These are phyloP conservation scores for Pyrenophora teres DNA, from an alignment of 2,329 filamentous ascomycete genomes.

Conservation along the genomic window DNA sequence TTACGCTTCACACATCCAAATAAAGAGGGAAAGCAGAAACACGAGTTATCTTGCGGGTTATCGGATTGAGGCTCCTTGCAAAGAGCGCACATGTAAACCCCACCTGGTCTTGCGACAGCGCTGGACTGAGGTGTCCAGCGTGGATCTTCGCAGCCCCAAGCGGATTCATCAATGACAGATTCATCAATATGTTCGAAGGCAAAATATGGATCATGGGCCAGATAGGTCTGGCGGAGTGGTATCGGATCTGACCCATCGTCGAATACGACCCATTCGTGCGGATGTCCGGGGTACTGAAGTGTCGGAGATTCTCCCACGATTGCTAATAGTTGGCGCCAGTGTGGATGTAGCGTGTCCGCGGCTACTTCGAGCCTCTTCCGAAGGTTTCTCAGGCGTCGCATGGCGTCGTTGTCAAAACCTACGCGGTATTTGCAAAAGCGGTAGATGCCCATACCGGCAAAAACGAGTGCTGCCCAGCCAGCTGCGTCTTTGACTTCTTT, in stretches of 20 bases:
- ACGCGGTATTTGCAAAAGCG: conserved; percentile 66
- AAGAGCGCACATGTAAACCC: conserved; percentile 49
- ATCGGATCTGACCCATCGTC: conserved; percentile 52
- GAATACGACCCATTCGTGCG: conserved; percentile 59
- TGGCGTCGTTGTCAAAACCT: conserved; percentile 57
- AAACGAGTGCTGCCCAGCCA: conserved; percentile 61
- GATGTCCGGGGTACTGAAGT: conserved; percentile 54
- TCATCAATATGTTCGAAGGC: conserved; percentile 57
- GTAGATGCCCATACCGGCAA: conserved; percentile 63
- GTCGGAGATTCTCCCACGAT: conserved; percentile 53
- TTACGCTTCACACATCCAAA: conserved; percentile 54
- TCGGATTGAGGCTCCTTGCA: conserved; percentile 59
- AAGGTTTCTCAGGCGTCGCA: conserved; percentile 53
- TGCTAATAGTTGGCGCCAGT: conserved; percentile 57
- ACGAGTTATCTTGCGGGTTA: conserved; percentile 54
- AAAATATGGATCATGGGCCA: conserved; percentile 54
- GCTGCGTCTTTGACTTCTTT: conserved; percentile 63
- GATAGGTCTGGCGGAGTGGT: conserved; percentile 54
- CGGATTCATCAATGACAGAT: conserved; percentile 54
- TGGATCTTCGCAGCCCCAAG: conserved; percentile 58
- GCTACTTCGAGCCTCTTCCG: conserved; percentile 58
- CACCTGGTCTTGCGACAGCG: conserved; percentile 31
- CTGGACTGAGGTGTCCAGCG: conserved; percentile 47
- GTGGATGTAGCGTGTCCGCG: conserved; percentile 58
- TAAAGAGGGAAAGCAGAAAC: conserved; percentile 59